These are phyloP conservation scores for Acmispon strigosus DNA, from an alignment of 306 rosid genomes.

Conservation along the genomic window DNA sequence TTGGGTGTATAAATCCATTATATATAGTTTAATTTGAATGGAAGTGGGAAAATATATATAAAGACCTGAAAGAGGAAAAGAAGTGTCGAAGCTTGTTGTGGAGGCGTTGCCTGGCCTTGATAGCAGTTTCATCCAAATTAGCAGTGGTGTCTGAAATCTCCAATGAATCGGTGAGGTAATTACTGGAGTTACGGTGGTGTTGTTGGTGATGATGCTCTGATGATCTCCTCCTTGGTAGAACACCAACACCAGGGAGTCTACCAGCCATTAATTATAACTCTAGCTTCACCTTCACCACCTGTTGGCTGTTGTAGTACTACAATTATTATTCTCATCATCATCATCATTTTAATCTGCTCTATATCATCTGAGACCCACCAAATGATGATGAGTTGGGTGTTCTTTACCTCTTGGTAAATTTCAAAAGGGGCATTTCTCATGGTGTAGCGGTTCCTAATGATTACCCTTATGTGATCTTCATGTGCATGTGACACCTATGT, in stretches of 20 bases:
- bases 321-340: no score
- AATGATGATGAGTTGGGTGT: constrained; percentile 2
- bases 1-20: no score
- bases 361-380: not conserved
- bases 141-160: not conserved
- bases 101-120: constrained; percentile 37
- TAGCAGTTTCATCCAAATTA: constrained; percentile 35
- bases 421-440: not conserved
- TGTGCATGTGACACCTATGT: constrained; percentile 14
- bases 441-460: not conserved
- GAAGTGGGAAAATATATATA: not conserved
- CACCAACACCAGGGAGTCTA: constrained; percentile 52
- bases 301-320: no score
- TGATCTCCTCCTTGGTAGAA: constrained; percentile 31
- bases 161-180: not conserved
- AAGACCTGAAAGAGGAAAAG: constrained; percentile 34
- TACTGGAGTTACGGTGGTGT: not conserved
- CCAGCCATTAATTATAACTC: constrained; percentile 34
- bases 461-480: not conserved
- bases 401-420: constrained; percentile 8
- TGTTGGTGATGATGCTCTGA: not conserved
- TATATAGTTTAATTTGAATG: not conserved
- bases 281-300: no score
- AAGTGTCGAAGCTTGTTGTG: constrained; percentile 38
- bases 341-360: no score